These are phyloP conservation scores for Tetrapisispora namnaoensis DNA, from an alignment of 805 yeast genomes.

Conservation along the genomic window DNA sequence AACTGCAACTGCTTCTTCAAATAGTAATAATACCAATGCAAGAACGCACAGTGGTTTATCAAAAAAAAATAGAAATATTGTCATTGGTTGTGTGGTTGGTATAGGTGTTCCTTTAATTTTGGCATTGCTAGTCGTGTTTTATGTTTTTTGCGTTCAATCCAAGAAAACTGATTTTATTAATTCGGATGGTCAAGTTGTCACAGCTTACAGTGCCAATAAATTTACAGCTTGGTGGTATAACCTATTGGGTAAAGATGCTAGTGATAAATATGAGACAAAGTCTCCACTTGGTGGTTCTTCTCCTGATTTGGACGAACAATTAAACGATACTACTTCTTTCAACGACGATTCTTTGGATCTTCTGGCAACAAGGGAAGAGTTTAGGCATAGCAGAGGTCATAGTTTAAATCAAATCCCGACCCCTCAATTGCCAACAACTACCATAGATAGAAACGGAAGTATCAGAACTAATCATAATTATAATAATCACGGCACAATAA, in stretches of 20 bases:
- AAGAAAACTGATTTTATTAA: slow-evolving; percentile 28
- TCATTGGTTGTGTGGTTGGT: slow-evolving; percentile 64
- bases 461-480: slow-evolving; percentile 1
- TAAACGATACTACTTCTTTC: neutral
- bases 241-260: slow-evolving; percentile 20
- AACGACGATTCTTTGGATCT: neutral
- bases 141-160: slow-evolving; percentile 24
- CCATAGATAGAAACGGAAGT: slow-evolving; percentile 2
- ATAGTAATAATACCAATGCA: slow-evolving; percentile 1
- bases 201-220: slow-evolving; percentile 26
- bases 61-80: slow-evolving; percentile 40
- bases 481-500: neutral
- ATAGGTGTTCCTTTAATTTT: slow-evolving; percentile 52
- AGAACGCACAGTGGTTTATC: slow-evolving; percentile 34
- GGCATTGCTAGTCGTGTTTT: slow-evolving; percentile 15
- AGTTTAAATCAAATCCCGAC: neutral
- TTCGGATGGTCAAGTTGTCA: slow-evolving; percentile 31
- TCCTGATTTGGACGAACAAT: slow-evolving; percentile 2
- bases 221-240: slow-evolving; percentile 25
- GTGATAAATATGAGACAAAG: slow-evolving; percentile 20
- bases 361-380: neutral
- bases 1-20: slow-evolving; percentile 18
- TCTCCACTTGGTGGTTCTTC: slow-evolving; percentile 16
- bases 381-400: neutral
- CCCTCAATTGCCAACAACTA: neutral